These are phyloP conservation scores for Przewalskia tangutica DNA, from an alignment of 257 asterid species.

Conservation along the genomic window DNA sequence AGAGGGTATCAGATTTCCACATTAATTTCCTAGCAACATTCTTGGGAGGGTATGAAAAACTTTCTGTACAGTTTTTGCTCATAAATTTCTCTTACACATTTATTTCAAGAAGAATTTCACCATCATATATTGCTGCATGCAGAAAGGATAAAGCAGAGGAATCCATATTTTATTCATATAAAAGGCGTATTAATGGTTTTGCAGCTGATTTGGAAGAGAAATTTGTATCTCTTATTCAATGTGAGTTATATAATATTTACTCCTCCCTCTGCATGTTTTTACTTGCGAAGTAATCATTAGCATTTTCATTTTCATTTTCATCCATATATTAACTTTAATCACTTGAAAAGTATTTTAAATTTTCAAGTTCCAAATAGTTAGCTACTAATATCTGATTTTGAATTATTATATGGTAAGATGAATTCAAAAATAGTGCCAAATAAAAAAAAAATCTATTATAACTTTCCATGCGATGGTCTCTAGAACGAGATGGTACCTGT, in stretches of 20 bases:
- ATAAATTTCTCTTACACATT: not conserved
- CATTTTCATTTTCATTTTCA: too few relatives aligned
- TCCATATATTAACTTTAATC: too few relatives aligned
- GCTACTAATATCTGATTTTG: too few relatives aligned
- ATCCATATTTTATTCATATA: slow-evolving; percentile 54
- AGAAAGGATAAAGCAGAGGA: slow-evolving; percentile 48
- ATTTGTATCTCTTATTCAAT: slow-evolving; percentile 38
- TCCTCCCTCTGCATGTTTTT: not conserved
- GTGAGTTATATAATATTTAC: slow-evolving; percentile 16
- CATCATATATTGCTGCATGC: not conserved
- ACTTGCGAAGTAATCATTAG: too few relatives aligned
- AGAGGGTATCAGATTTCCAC: slow-evolving; percentile 36
- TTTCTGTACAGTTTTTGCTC: not conserved
- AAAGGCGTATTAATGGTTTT: slow-evolving; percentile 56
- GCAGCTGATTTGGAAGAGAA: slow-evolving; percentile 65
- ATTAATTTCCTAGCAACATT: slow-evolving; percentile 37
- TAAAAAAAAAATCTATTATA: too few relatives aligned
- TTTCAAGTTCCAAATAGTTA: too few relatives aligned
- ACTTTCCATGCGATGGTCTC: too few relatives aligned
- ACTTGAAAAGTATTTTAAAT: too few relatives aligned
- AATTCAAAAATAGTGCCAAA: too few relatives aligned
- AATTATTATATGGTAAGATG: too few relatives aligned
- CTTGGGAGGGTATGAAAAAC: slow-evolving; percentile 48
- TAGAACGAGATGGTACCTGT: too few relatives aligned
- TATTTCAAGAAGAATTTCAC: not conserved